Percentiles rank a stretch among this genome's conserved stretches.
phyloP scores from a whole-genome alignment of 257 asterid species.

The Nicotiana noctiflora region DNA sequence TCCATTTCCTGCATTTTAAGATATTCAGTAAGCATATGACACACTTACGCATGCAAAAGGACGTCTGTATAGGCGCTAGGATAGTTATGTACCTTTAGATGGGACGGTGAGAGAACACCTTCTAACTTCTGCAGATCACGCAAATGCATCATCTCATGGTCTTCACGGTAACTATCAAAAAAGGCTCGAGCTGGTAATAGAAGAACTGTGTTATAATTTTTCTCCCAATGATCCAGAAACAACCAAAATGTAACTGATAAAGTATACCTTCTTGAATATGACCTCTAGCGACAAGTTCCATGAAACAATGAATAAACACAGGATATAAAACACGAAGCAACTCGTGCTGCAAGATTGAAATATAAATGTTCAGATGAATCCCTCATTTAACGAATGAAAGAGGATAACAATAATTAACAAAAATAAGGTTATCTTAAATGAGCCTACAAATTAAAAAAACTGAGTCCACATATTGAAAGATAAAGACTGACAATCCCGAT shows the following conservation, averaged over 20 bases:
- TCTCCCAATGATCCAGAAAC: neutral
- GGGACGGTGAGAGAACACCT: constrained; percentile 95
- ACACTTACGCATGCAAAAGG: constrained; percentile 11
- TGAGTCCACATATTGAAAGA: neutral
- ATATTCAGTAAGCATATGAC: constrained; percentile 11
- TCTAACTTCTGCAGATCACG: constrained; percentile 91
- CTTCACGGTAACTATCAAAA: constrained; percentile 87
- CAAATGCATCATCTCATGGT: constrained; percentile 84
- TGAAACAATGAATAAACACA: constrained; percentile 88
- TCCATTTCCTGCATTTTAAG: constrained; percentile 72
- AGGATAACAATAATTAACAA: neutral
- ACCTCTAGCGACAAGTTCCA: constrained; percentile 96
- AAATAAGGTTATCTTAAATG: neutral
- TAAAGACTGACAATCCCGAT: neutral
- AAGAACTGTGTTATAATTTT: constrained; percentile 12
- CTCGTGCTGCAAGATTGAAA: constrained; percentile 58
- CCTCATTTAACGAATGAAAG: neutral
- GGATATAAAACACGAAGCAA: constrained; percentile 96
- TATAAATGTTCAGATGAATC: neutral
- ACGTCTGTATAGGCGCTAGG: constrained; percentile 12
- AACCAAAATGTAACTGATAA: neutral
- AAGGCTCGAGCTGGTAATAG: constrained; percentile 66
- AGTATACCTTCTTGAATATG: constrained; percentile 84
- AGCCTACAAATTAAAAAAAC: neutral
- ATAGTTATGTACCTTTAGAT: constrained; percentile 65